Base-by-base conservation (phyloP, 495 filamentous ascomycete species). In the Penicillium subrubescens region DNA sequence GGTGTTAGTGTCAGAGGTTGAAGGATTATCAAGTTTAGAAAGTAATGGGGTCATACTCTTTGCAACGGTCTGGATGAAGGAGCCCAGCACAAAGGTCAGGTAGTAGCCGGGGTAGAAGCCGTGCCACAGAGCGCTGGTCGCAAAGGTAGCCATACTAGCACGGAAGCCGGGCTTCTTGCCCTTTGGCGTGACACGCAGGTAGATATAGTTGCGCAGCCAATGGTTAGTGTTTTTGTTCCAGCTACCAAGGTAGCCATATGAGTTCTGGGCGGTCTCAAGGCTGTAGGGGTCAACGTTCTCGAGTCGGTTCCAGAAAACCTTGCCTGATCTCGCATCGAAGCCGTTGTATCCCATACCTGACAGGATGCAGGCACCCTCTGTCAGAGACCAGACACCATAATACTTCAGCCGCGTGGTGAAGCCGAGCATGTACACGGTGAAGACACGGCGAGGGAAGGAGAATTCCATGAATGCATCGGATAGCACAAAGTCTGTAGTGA, bases 161-260 rank as follows among this genome's bases (percentile, higher is more conserved):
- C 94, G 84, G 81, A 99, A 99, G 2, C 95, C 95, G 10, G 95
- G 95, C 73, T 98, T 99, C 83, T 91, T 95, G 56, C 95, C 95
- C 67, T 90, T 90, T 4, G 95, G 95, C 5, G 95, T 99, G 2
- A 99, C 96, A 19, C 95, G 90, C 44, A 99, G 82, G 72, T 98
- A 99, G 64, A 99, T 82, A 71, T 97, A 98, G 73, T 98, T 97
- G 39, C 94, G 88, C 60, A 99, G 79, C 95, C 95, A 99, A 69
- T 92, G 87, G 75, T 97, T 99, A 19, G 95, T 98, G 76, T 99
- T 99, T 82, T 96, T 95, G 77, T 99, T 99, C 95, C 95, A 99
- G 72, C 83, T 89, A 54, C 89, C 94, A 11, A 99, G 82, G 66
- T 93, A 98, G 5, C 85, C 93, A 50, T 92, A 87, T 15, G 90